These are phyloP conservation scores for Monosporozyma unispora DNA, from an alignment of 805 yeast genomes.

Conservation along the genomic window DNA sequence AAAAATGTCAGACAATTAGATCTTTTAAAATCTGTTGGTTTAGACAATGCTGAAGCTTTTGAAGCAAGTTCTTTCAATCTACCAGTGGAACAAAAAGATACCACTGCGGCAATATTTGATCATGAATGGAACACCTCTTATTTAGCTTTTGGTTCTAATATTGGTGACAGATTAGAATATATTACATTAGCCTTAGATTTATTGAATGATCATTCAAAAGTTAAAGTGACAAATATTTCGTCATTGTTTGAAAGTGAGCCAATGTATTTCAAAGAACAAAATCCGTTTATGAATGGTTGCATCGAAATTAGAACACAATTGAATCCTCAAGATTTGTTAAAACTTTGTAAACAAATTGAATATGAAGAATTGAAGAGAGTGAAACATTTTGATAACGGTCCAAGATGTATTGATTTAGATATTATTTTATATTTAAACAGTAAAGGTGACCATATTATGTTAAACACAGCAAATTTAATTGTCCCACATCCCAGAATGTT, in stretches of 20 bases:
- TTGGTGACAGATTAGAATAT: slow-evolving; percentile 61
- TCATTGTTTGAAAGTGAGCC: slow-evolving; percentile 84
- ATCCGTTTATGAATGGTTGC: slow-evolving; percentile 78
- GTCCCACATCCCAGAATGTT: slow-evolving; percentile 86
- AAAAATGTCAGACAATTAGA: slow-evolving; percentile 39
- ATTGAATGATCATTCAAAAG: slow-evolving; percentile 28
- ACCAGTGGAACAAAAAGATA: slow-evolving; percentile 19
- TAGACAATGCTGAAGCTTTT: background rate
- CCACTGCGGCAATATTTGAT: background rate
- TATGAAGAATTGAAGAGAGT: slow-evolving; percentile 60
- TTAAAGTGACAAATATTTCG: slow-evolving; percentile 54
- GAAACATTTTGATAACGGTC: slow-evolving; percentile 82
- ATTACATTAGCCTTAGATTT: slow-evolving; percentile 47
- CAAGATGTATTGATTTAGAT: slow-evolving; percentile 85
- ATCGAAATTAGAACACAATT: slow-evolving; percentile 52
- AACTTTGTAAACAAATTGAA: slow-evolving; percentile 64
- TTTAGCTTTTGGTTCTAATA: slow-evolving; percentile 85
- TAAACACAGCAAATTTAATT: slow-evolving; percentile 50
- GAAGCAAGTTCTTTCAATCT: slow-evolving; percentile 26
- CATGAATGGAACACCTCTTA: slow-evolving; percentile 38
- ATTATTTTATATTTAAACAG: slow-evolving; percentile 49
- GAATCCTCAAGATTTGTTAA: slow-evolving; percentile 56
- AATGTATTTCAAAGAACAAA: slow-evolving; percentile 79
- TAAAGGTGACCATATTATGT: slow-evolving; percentile 31
- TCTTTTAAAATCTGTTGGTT: background rate